Conservation (phyloP, 345 rosid species). For the Populus simonii region DNA sequence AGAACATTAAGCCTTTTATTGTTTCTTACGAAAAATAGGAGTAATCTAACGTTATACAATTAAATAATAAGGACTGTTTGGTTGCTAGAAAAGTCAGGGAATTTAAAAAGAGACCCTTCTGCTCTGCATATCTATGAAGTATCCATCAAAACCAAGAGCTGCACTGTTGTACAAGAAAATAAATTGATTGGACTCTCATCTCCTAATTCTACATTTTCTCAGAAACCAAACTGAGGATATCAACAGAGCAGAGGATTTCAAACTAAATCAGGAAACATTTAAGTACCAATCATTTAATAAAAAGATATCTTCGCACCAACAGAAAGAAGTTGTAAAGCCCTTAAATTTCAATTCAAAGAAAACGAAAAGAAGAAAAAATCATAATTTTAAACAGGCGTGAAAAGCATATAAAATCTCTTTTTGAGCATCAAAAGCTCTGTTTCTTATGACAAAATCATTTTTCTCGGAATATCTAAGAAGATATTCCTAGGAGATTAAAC, state of each 20-base stretch:
- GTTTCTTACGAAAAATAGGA: background rate
- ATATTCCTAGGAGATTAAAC: no score
- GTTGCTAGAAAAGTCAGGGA: background rate
- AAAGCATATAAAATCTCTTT: background rate
- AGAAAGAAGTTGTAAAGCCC: background rate
- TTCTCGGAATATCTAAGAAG: background rate
- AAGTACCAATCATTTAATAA: no score
- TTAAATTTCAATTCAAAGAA: background rate
- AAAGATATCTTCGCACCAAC: background rate
- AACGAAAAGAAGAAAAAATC: background rate
- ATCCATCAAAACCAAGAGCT: constrained; percentile 1
- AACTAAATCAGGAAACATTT: background rate
- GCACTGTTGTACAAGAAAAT: background rate
- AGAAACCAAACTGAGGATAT: constrained; percentile 15
- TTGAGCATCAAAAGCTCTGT: background rate
- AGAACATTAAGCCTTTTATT: background rate
- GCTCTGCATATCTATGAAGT: background rate
- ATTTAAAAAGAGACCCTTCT: background rate
- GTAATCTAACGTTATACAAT: background rate
- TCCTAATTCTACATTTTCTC: constrained; percentile 13
- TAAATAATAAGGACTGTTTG: background rate
- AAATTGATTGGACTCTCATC: background rate
- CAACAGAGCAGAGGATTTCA: background rate
- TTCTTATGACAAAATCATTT: background rate
- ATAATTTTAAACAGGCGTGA: background rate